Base-by-base conservation (phyloP, 1,284 basidiomycete species). In the Chalciporus sp. region DNA sequence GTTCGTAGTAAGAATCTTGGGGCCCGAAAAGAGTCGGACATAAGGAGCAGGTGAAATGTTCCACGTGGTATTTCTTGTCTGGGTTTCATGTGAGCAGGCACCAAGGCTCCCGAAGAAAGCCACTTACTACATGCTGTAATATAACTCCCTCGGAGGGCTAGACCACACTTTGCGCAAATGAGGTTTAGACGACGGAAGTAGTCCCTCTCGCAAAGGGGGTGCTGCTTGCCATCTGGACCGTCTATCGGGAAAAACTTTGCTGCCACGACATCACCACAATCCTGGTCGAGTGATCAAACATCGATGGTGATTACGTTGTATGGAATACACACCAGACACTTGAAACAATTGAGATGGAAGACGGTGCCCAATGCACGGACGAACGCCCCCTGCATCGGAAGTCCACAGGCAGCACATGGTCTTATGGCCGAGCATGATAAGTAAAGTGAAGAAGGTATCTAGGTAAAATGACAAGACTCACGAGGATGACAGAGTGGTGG, bases 161-260 rank as follows among this genome's bases (percentile, higher is more conserved):
- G 88, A 51, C 90, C 89, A 73, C 96, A 99, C 74, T 98, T 96
- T 45, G 90, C 92, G 73, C 97, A 99, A 59, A 99, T 95, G 64
- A 99, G 83, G 73, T 95, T 94, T 52, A 99, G 82, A 47, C 97
- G 84, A 61, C 94, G 85, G 74, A 99, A 99, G 74, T 99, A 99
- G 72, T 99, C 97, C 53, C 93, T 86, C 75, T 99, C 96, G 74
- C 97, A 99, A n/a, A 98, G 81, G 33, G 95, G 95, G 61, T 90
- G 87, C 64, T 93, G 92, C 67, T 86, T 89, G 59, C 89, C 86
- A 68, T 93, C 90, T 45, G 84, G 78, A 1, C 90, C 88, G 66
- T 97, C 94, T 66, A 98, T 93, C 31, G 97, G 96, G 74, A 99
- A 99, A 80, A 99, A 99, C 74, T 99, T 99, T 63, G 92, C 91